These are phyloP conservation scores for Gyrodon lividus DNA, from an alignment of 768 basidiomycete genomes.

Conservation along the genomic window DNA sequence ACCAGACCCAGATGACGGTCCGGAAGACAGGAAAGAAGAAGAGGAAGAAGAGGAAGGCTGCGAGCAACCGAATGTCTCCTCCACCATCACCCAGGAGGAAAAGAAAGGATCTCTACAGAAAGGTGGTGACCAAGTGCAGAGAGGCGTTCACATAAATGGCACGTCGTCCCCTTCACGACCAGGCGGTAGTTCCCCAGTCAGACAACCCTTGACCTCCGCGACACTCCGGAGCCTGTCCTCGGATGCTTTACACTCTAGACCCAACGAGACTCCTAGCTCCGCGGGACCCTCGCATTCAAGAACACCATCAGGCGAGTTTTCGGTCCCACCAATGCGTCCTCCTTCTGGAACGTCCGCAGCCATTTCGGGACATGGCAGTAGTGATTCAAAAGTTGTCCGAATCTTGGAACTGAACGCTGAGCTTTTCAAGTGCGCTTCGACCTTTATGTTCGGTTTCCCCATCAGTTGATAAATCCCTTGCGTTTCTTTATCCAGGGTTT, in stretches of 20 bases:
- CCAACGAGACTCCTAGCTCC: constrained; percentile 17
- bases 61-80: constrained; percentile 11
- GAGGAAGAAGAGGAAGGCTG: constrained; percentile 32
- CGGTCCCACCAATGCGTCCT: constrained; percentile 27
- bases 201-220: constrained; percentile 16
- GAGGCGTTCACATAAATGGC: constrained; percentile 22
- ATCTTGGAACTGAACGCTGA: constrained; percentile 71
- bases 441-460: neutral
- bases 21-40: constrained; percentile 33
- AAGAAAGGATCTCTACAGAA: constrained; percentile 13
- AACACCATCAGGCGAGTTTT: constrained; percentile 27
- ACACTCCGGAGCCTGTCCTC: constrained; percentile 21
- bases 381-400: constrained; percentile 47
- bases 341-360: constrained; percentile 23
- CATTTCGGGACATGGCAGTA: constrained; percentile 4
- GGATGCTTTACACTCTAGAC: constrained; percentile 18
- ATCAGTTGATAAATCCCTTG: constrained; percentile 7
- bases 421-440: constrained; percentile 55
- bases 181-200: constrained; percentile 20
- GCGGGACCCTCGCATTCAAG: constrained; percentile 28
- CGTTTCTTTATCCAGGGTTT: constrained; percentile 42
- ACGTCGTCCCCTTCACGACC: constrained; percentile 18
- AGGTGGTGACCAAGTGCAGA: constrained; percentile 10
- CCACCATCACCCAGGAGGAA: constrained; percentile 16
- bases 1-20: constrained; percentile 51